Percentiles rank a stretch among this genome's conserved stretches.
phyloP scores from a whole-genome alignment of 2,329 filamentous ascomycete species.

The Macrophomina tecta region DNA sequence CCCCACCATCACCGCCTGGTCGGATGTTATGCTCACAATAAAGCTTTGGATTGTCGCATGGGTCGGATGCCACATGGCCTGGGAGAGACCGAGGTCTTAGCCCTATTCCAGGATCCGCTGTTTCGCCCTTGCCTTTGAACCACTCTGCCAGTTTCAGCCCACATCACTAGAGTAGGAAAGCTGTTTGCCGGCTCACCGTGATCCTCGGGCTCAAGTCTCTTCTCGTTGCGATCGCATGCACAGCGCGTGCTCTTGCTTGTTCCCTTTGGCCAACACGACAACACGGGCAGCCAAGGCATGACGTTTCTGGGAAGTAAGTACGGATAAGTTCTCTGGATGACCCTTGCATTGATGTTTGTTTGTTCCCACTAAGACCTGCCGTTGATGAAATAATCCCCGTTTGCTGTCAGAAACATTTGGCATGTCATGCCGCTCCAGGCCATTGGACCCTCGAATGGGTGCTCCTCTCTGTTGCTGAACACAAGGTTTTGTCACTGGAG shows the following conservation, averaged over 20 bases:
- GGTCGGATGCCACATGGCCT: background rate
- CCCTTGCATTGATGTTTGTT: background rate
- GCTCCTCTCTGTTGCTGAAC: too few relatives aligned
- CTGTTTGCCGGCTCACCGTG: background rate
- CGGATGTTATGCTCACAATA: too few relatives aligned
- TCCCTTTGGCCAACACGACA: background rate
- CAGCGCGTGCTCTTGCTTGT: background rate
- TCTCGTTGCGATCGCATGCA: background rate
- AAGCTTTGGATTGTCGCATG: background rate
- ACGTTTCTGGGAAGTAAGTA: background rate
- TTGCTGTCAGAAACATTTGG: too few relatives aligned
- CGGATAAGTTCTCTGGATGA: background rate
- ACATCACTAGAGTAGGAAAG: background rate
- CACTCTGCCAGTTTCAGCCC: background rate
- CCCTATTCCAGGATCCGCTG: background rate
- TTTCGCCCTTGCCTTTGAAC: background rate
- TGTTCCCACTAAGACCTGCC: background rate
- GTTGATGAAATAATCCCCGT: too few relatives aligned
- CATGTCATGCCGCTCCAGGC: too few relatives aligned
- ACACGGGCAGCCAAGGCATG: background rate
- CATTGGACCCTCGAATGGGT: too few relatives aligned
- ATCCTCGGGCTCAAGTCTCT: background rate
- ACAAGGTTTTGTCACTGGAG: too few relatives aligned
- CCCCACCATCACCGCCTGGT: too few relatives aligned
- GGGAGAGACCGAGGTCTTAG: background rate